Evolutionary conservation across 495 filamentous ascomycete genomes (phyloP).

Genomic region (Saxophila tyrrhenica): DNA sequence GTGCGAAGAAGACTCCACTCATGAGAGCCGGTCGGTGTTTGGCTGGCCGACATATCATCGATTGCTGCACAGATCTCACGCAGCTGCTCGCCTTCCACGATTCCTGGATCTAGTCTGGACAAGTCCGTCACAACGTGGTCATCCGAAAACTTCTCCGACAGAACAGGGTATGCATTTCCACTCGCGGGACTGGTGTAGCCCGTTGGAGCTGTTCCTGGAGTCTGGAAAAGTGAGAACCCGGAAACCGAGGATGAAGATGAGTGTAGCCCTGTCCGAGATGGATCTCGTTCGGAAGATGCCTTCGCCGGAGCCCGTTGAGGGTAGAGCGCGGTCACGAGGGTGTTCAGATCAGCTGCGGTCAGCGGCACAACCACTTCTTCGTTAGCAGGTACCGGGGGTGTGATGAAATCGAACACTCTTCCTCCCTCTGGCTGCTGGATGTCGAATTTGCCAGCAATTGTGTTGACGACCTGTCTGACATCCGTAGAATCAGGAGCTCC

Average conservation of each 20-base stretch:
- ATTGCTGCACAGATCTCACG: background rate
- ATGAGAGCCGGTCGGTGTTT: background rate
- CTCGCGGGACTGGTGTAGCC: too few relatives aligned
- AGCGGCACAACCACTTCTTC: constrained; percentile 38
- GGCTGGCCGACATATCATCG: background rate
- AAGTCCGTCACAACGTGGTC: too few relatives aligned
- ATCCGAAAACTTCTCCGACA: background rate
- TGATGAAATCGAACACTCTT: too few relatives aligned
- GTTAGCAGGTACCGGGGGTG: too few relatives aligned
- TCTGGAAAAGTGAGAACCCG: constrained; percentile 40
- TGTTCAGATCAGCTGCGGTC: constrained; percentile 60
- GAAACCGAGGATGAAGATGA: constrained; percentile 60
- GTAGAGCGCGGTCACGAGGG: constrained; percentile 59
- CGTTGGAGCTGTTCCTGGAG: background rate
- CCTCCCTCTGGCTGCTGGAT: too few relatives aligned
- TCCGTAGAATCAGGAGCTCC: constrained; percentile 21
- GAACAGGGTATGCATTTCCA: background rate
- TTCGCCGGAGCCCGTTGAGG: constrained; percentile 50
- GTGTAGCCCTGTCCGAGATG: constrained; percentile 40
- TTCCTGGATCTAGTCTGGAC: too few relatives aligned
- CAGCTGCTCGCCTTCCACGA: background rate
- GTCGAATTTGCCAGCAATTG: background rate
- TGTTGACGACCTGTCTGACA: background rate
- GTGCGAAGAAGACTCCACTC: background rate
- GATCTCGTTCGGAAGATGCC: constrained; percentile 30